phyloP scores from a whole-genome alignment of 108 stramenopile species.

The Cylindrotheca closterium region DNA sequence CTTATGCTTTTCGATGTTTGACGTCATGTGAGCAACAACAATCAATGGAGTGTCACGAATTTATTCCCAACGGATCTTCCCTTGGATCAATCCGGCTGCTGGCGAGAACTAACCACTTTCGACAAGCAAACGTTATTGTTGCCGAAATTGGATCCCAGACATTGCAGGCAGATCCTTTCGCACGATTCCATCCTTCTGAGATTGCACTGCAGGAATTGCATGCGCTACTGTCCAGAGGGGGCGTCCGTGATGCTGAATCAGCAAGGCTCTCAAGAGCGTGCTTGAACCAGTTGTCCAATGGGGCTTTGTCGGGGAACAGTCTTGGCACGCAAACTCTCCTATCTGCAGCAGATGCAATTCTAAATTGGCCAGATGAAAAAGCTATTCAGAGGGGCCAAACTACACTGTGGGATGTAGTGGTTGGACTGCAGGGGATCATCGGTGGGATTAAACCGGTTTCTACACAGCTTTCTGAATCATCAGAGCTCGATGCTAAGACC shows the following conservation, averaged over 20 bases:
- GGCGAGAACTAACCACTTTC: constrained; percentile 34
- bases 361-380: constrained; percentile 44
- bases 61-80: constrained; percentile 1
- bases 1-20: constrained; percentile 32
- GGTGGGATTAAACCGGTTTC: constrained; percentile 19
- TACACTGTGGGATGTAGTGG: constrained; percentile 24
- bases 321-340: constrained; percentile 26
- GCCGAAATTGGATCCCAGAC: constrained; percentile 18
- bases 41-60: not conserved
- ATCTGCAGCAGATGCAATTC: constrained; percentile 42
- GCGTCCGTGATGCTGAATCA: constrained; percentile 33
- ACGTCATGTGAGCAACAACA: constrained; percentile 6
- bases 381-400: constrained; percentile 8
- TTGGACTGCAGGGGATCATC: constrained; percentile 45
- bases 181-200: constrained; percentile 50
- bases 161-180: constrained; percentile 35
- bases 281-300: constrained; percentile 29
- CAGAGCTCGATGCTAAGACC: constrained; percentile 3
- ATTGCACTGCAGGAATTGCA: constrained; percentile 51
- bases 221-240: constrained; percentile 31
- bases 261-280: constrained; percentile 27
- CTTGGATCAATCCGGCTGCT: constrained; percentile 51
- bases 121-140: constrained; percentile 39
- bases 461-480: constrained; percentile 18
- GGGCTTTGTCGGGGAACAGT: constrained; percentile 17